Conservation (phyloP, 371 early-diverging fungal species). For the Massospora cicadina region DNA sequence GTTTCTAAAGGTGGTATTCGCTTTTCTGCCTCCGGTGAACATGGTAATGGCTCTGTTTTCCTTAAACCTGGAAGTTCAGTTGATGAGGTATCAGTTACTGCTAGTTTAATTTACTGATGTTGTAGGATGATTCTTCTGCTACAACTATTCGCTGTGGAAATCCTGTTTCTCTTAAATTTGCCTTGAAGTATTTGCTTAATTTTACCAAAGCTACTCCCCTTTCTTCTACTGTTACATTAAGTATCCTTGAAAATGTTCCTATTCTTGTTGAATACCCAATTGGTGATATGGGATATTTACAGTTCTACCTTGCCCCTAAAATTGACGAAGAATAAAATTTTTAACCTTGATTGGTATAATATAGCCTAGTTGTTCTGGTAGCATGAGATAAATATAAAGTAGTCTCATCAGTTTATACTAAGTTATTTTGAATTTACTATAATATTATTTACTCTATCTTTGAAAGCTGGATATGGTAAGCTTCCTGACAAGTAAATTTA, state of each 20-base stretch:
- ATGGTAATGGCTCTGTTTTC: constrained; percentile 68
- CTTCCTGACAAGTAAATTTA: no score
- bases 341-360: no score
- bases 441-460: no score
- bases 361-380: no score
- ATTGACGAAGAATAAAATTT: constrained; percentile 17
- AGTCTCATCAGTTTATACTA: no score
- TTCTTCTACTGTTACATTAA: constrained; percentile 53
- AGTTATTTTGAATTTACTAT: no score
- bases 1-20: constrained; percentile 84
- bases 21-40: constrained; percentile 78
- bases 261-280: constrained; percentile 88
- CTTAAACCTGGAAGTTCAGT: constrained; percentile 59
- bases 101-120: not conserved
- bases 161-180: constrained; percentile 67
- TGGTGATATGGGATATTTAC: constrained; percentile 74
- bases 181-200: constrained; percentile 84
- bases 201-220: constrained; percentile 93
- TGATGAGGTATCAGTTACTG: constrained; percentile 34
- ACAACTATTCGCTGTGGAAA: constrained; percentile 59
- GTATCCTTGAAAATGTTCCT: constrained; percentile 74
- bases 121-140: constrained; percentile 37
- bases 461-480: no score
- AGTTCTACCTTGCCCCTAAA: constrained; percentile 63
- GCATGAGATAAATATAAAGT: no score